Evolutionary conservation across 345 rosid genomes (phyloP).

Genomic region (Ceriops tagal): DNA sequence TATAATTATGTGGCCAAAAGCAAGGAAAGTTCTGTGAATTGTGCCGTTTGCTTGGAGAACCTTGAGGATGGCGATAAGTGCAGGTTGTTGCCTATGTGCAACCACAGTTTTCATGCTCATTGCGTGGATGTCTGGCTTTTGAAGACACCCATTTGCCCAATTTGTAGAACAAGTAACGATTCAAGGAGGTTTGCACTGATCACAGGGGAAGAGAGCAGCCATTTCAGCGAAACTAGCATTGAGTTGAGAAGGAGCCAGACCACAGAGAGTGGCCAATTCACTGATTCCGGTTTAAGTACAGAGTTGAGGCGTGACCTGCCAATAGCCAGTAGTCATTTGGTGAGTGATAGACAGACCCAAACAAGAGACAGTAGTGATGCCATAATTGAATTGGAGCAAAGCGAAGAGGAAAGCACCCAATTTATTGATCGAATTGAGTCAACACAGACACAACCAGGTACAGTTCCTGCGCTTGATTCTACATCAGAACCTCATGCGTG

Average conservation of each 20-base stretch:
- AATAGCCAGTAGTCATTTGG: not conserved
- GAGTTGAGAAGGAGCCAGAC: not conserved
- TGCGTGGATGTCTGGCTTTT: conserved; percentile 56
- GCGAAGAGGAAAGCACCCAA: not conserved
- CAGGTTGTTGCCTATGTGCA: conserved; percentile 46
- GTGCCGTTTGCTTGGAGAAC: conserved; percentile 58
- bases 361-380: not conserved
- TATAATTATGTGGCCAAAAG: conserved; percentile 37
- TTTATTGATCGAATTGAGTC: no score
- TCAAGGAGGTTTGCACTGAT: conserved; percentile 12
- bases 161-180: conserved; percentile 41
- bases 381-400: not conserved
- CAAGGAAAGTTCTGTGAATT: conserved; percentile 39
- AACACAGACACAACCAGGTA: not conserved
- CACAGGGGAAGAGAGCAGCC: conserved; percentile 22
- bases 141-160: conserved; percentile 53
- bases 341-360: not conserved
- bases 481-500: not conserved
- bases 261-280: conserved; percentile 3
- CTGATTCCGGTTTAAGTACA: no score
- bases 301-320: not conserved
- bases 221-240: conserved; percentile 18
- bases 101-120: conserved; percentile 53
- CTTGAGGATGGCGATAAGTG: conserved; percentile 55
- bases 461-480: not conserved